Evolutionary conservation across 2,329 filamentous ascomycete species (phyloP), one percentile per base, ranked within the genome.

Genomic region (Ceratocystiopsis minuta): DNA sequence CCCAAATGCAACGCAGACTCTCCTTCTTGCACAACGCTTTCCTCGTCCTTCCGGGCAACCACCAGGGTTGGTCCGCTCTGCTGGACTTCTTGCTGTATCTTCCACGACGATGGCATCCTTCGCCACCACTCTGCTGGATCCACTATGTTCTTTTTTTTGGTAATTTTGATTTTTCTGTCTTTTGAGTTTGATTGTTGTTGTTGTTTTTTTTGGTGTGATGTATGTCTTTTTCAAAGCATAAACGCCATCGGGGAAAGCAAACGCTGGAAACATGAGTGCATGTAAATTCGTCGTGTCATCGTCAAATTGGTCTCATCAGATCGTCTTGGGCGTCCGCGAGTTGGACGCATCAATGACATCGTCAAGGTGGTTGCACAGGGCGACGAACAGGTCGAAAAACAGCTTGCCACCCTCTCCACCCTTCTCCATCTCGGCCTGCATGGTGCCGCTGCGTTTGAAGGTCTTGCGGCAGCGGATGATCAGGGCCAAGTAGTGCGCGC

Each of bases 321-420:
- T 65, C 40, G 68, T 71, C 62, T 63, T 68, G 45, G 71, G 70
- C 47, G 68, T 68, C 49, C 67, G 64, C 57, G 69, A 72, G 60
- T 78, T 80, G 73, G 74, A 80, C 62, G 84, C 77, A 59, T 90
- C 85, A 64, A 84, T 80, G 64, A 95, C 77, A 63, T 95, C 87
- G 72, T 95, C 87, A 57, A 95, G 80, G 68, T 94, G 87, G 66
- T 94, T 95, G 71, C 85, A 93, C 80, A 95, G 83, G 55, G 87
- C 87, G 59, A 95, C 87, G 62, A 95, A 96, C 63, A 96, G 70
- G 71, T 95, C 87, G 67, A 96, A 96, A 72, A 90, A 95, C 66
- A 95, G 72, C 71, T 87, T 87, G 65, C 75, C 72, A 56, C 71
- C 55, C 50, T 55, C 54, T 52, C 66, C 86, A 60, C 87, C 86